Conservation (phyloP, 1,139 yeast genomes). For the Hanseniaspora sp. region DNA sequence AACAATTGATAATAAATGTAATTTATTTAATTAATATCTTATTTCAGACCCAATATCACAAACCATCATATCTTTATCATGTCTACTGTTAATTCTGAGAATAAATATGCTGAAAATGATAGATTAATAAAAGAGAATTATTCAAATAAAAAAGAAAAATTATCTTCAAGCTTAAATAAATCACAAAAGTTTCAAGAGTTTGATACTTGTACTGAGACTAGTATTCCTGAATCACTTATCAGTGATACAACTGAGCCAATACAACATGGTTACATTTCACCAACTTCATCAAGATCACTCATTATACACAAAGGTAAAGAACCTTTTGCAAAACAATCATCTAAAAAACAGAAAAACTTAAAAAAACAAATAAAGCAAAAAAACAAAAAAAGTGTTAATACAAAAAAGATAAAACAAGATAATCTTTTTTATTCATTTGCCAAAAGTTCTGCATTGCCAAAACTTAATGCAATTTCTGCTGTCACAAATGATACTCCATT, state of each 20-base stretch:
- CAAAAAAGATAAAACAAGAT: not conserved
- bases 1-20: no score
- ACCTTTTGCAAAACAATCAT: not conserved
- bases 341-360: not conserved
- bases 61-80: no score
- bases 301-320: not conserved
- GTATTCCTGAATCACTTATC: not conserved
- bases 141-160: not conserved
- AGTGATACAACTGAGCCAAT: not conserved
- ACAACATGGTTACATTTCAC: not conserved
- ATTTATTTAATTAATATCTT: no score
- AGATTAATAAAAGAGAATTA: not conserved
- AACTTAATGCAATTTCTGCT: no score
- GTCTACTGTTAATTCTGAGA: not conserved
- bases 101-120: not conserved
- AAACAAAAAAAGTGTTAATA: no score
- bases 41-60: no score
- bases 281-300: not conserved
- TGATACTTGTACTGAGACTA: not conserved
- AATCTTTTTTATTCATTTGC: not conserved
- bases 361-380: not conserved
- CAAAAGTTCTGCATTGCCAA: no score
- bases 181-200: not conserved
- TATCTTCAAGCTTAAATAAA: not conserved
- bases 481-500: no score